Evolutionary conservation across 257 asterid genomes (phyloP).

Genomic region (Coffea eugenioides): DNA sequence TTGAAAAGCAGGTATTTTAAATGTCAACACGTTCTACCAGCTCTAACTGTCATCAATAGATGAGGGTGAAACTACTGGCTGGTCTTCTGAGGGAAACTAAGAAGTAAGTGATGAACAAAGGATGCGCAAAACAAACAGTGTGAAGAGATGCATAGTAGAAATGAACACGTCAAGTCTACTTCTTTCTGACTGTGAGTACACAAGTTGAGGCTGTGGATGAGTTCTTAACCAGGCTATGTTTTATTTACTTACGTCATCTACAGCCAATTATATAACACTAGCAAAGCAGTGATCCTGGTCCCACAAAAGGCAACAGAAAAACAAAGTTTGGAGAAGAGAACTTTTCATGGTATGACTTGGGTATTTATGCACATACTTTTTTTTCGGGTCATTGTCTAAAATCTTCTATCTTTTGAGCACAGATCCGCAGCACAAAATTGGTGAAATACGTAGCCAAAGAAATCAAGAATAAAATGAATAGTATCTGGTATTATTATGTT

Average conservation of each 20-base stretch:
- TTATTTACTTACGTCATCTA: background rate
- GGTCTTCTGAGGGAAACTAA: background rate
- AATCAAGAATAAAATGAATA: background rate
- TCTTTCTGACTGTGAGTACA: background rate
- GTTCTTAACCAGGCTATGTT: background rate
- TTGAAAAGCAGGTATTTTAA: background rate
- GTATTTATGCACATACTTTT: background rate
- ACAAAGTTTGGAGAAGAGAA: background rate
- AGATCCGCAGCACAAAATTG: background rate
- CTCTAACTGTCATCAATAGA: background rate
- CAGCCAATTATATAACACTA: background rate
- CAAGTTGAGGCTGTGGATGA: background rate
- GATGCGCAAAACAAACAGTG: background rate
- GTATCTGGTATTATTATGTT: background rate
- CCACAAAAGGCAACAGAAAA: background rate
- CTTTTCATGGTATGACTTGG: background rate
- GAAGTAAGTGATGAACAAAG: background rate
- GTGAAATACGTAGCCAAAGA: background rate
- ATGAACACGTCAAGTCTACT: background rate
- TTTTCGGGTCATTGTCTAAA: background rate
- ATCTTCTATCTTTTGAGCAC: background rate
- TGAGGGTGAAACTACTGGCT: background rate
- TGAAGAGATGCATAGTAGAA: background rate
- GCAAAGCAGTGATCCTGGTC: background rate
- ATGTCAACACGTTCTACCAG: background rate